Evolutionary conservation across 176 grass and related monocot species (phyloP).

Genomic region (Triticum dicoccoides): DNA sequence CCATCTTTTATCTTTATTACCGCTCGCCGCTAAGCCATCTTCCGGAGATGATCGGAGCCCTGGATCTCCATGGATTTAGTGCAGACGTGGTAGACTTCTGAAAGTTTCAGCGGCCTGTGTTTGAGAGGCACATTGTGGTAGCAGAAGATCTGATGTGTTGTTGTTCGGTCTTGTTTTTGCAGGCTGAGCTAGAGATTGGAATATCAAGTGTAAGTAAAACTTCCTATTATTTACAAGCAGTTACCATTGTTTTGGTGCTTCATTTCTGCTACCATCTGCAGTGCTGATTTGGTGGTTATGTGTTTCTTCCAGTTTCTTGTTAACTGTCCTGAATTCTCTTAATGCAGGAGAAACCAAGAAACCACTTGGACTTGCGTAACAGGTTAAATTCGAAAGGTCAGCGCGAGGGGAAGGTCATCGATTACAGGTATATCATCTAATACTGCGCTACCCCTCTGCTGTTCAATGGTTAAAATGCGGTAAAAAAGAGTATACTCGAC

Average conservation of each 20-base stretch:
- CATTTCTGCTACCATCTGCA: not conserved
- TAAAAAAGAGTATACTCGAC: not conserved
- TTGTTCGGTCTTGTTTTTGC: constrained; percentile 36
- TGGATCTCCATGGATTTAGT: constrained; percentile 8
- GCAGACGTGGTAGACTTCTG: not conserved
- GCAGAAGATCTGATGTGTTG: constrained; percentile 10
- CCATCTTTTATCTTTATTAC: too few species aligned
- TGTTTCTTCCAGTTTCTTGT: not conserved
- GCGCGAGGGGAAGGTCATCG: constrained; percentile 95
- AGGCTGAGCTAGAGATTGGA: constrained; percentile 78
- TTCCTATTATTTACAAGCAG: too few species aligned
- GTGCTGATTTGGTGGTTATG: not conserved
- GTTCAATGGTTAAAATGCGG: not conserved
- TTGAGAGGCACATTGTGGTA: not conserved
- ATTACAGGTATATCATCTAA: constrained; percentile 65
- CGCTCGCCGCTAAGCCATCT: not conserved
- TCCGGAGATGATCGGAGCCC: not conserved
- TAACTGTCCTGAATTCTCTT: not conserved
- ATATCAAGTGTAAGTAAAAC: constrained; percentile 66
- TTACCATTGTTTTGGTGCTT: not conserved
- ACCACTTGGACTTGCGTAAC: constrained; percentile 88
- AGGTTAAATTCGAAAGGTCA: constrained; percentile 90
- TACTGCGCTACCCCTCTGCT: not conserved
- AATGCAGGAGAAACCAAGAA: constrained; percentile 94
- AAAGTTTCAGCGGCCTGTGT: not conserved